Evolutionary conservation across 345 rosid genomes (phyloP).

Genomic region (Eucalyptus tenuipes): DNA sequence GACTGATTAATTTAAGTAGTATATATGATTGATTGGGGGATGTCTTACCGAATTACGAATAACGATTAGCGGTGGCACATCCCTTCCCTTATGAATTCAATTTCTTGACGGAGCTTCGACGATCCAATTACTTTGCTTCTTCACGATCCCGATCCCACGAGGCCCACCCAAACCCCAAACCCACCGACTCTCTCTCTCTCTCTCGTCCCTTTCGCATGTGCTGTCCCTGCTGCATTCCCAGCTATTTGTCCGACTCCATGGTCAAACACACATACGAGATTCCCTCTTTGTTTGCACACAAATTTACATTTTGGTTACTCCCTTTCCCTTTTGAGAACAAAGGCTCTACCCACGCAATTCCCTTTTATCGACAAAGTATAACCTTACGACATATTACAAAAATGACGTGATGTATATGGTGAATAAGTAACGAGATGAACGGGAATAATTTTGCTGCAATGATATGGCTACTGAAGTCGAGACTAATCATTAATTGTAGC

Average conservation of each 20-base stretch:
- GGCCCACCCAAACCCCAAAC: neutral
- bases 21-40: neutral
- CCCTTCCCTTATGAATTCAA: neutral
- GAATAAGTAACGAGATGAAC: rapidly evolving
- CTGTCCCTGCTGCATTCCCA: neutral
- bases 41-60: neutral
- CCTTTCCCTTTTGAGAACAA: neutral
- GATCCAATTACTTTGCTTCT: neutral
- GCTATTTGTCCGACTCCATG: neutral
- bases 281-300: neutral
- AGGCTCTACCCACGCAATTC: neutral
- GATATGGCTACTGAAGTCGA: neutral
- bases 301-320: neutral
- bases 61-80: neutral
- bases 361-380: neutral
- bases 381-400: neutral
- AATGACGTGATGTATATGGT: neutral
- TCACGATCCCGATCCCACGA: neutral
- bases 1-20: neutral
- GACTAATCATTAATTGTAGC: neutral
- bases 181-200: neutral
- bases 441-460: neutral
- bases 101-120: neutral
- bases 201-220: neutral
- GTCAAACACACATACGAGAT: neutral